Conservation (phyloP, 2,329 filamentous ascomycete species). For the Botryotinia calthae region DNA sequence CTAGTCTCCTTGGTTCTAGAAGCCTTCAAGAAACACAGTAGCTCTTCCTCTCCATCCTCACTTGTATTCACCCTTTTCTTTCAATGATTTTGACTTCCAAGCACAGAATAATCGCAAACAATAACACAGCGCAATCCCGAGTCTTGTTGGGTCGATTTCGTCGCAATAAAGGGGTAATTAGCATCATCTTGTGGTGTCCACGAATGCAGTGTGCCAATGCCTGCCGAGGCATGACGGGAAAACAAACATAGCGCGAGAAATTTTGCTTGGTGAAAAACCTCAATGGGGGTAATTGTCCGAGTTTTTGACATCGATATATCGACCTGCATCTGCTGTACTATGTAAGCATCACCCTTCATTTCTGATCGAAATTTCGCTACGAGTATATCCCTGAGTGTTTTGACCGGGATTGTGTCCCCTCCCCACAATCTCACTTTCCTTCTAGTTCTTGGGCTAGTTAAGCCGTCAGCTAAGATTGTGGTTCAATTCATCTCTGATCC, state of each 20-base stretch:
- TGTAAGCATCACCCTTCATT: constrained; percentile 5
- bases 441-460: not conserved
- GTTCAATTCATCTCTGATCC: not conserved
- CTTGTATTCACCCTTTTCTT: not conserved
- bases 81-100: not conserved
- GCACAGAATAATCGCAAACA: not conserved
- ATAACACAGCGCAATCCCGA: not conserved
- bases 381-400: not conserved
- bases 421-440: not conserved
- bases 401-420: not conserved
- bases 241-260: not conserved
- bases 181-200: not conserved
- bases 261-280: not conserved
- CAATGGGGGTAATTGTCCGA: not conserved
- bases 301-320: not conserved
- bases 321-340: constrained; percentile 15
- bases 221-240: constrained; percentile 12
- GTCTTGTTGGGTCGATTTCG: not conserved
- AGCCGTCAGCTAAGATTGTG: not conserved
- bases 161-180: not conserved
- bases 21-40: not conserved
- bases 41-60: not conserved
- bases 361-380: not conserved
- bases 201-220: constrained; percentile 5
- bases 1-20: not conserved